Percentiles rank a stretch among this genome's conserved stretches.
Evolutionary conservation across 495 filamentous ascomycete genomes (phyloP).

Genomic region (Aspergillus nanangensis): DNA sequence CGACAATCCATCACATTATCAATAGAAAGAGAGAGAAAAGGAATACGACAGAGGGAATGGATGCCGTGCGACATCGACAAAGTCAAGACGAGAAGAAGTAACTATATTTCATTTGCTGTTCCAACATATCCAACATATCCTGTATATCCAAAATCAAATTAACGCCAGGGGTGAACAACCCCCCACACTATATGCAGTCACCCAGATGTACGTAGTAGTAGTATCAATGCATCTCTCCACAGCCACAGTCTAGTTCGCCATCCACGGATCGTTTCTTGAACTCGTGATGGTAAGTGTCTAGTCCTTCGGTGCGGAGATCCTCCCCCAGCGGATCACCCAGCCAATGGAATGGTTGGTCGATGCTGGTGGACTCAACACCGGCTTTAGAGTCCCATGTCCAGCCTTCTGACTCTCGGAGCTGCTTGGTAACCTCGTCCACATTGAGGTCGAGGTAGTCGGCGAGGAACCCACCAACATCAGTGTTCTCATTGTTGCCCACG

Average conservation of each 20-base stretch:
- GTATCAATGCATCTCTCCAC: constrained; percentile 31
- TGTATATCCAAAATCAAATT: background rate
- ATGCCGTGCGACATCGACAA: no score
- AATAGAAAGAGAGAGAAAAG: no score
- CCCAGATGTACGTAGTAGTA: no score
- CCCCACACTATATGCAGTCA: background rate
- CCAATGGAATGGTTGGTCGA: constrained; percentile 27
- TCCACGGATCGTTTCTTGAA: constrained; percentile 39
- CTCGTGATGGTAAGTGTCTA: constrained; percentile 49
- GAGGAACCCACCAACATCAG: constrained; percentile 80
- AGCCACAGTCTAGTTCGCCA: constrained; percentile 29
- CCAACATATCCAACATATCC: no score
- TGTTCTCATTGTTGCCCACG: constrained; percentile 90
- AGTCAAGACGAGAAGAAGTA: no score
- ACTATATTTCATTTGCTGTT: no score
- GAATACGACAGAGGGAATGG: no score
- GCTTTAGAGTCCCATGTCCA: constrained; percentile 12
- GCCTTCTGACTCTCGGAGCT: constrained; percentile 56
- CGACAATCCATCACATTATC: no score
- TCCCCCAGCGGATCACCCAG: constrained; percentile 38
- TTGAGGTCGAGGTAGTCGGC: constrained; percentile 75
- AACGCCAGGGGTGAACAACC: no score
- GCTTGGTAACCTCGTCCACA: constrained; percentile 66
- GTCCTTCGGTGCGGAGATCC: constrained; percentile 27
- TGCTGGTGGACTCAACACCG: constrained; percentile 6